phyloP scores from a whole-genome alignment of 1,139 yeast species.

The Geotrichum australiense region DNA sequence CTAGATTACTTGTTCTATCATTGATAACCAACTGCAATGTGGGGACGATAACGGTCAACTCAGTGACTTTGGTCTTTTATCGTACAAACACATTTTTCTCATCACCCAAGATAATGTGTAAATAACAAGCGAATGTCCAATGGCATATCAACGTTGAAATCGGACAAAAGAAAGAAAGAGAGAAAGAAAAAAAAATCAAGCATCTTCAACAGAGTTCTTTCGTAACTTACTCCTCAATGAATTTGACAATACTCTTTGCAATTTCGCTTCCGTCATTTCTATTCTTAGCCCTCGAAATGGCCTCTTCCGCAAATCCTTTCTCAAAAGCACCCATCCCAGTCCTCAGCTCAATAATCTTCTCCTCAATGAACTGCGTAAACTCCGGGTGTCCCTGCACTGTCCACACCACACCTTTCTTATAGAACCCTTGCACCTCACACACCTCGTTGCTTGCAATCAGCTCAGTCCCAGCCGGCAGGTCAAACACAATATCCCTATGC shows the following conservation, averaged over 20 bases:
- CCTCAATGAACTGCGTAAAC: constrained; percentile 42
- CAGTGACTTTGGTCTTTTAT: too few species aligned
- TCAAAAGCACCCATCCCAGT: constrained; percentile 21
- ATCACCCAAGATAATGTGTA: too few species aligned
- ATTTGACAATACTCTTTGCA: constrained; percentile 31
- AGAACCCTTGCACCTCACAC: constrained; percentile 61
- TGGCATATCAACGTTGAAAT: too few species aligned
- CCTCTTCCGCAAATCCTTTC: constrained; percentile 25
- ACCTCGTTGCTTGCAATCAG: constrained; percentile 40
- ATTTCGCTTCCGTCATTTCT: constrained; percentile 31
- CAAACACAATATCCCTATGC: constrained; percentile 65
- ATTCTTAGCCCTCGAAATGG: constrained; percentile 19
- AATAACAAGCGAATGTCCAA: too few species aligned
- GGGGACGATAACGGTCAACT: too few species aligned
- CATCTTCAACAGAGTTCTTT: background rate
- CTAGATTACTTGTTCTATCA: background rate
- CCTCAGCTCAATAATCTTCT: constrained; percentile 23
- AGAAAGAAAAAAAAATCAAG: too few species aligned
- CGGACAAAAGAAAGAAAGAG: too few species aligned
- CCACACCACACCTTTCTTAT: constrained; percentile 42
- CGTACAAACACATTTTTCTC: too few species aligned
- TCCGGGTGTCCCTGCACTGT: constrained; percentile 93
- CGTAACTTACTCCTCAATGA: constrained; percentile 22
- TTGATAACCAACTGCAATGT: too few species aligned
- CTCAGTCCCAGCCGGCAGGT: constrained; percentile 40